Base-by-base conservation (phyloP, 1,139 yeast genomes). In the Saccharomyces hybrid region DNA sequence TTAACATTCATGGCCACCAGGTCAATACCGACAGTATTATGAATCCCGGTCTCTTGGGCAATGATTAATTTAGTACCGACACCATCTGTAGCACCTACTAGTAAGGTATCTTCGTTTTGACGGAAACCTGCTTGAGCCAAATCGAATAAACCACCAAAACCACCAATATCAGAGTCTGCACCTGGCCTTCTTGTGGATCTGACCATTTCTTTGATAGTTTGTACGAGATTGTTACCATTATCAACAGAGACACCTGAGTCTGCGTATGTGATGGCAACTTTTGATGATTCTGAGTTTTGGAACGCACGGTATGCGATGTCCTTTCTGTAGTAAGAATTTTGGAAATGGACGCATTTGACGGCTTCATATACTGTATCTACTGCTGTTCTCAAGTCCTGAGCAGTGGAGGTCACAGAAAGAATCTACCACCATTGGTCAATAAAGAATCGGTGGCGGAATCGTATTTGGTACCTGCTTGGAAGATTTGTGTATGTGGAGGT, bases 71-170 rank as follows among this genome's bases (percentile, higher is more conserved):
- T 95, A 60, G 99, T 93, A 62, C 99, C 99, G 57, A 95, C 98
- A 73, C 99, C 99, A 73, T 95, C 99, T 50, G 99, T 95, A 55
- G 99, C 98, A 58, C 95, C 97, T 51, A 95, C 98, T 57, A 95
- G 76, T 55, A 95, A 74, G 9, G 96, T 88, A 54, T 85, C 84
- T 58, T 78, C 81, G 29, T 81, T 74, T 55, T 75, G 73, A 38
- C 44, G 44, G 72, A 85, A 95, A 9, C 98, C 98, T 50, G 96
- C 95, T 53, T 84, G 83, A 65, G 84, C 82, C 65, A 95, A 78
- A 70, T 95, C 99, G 64, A 95, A 95, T 48, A 91, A 76, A 61
- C 99, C 99, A 61, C 99, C 99, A 67, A 95, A 95, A 3, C 99
- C 99, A 69, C 99, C 99, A 64, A 95, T 93, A 63, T 90, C 96